Percentiles rank a stretch among this genome's conserved stretches.
Evolutionary conservation across 2,329 filamentous ascomycete genomes (phyloP).

Genomic region (Fusarium sp.): DNA sequence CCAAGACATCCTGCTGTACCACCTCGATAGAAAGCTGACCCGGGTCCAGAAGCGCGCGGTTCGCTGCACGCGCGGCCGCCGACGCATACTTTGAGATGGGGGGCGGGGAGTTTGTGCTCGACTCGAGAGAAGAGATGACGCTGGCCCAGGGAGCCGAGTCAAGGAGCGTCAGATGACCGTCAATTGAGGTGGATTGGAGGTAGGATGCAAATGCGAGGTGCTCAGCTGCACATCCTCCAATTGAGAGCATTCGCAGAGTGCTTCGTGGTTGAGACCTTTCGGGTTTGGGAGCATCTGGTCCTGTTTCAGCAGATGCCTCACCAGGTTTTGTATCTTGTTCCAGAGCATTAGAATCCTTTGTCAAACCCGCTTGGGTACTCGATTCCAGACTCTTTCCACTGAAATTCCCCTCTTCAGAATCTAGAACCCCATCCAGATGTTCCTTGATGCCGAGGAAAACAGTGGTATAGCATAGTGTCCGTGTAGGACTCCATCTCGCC

Average conservation of each 20-base stretch:
- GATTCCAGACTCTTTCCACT: neutral
- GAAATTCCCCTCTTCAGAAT: neutral
- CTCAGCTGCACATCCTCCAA: slow-evolving; percentile 72
- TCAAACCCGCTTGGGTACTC: slow-evolving; percentile 10
- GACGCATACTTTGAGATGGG: slow-evolving; percentile 65
- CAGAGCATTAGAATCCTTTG: neutral
- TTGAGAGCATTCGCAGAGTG: slow-evolving; percentile 56
- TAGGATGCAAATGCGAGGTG: slow-evolving; percentile 66
- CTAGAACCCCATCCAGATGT: slow-evolving; percentile 48
- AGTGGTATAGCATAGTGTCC: slow-evolving; percentile 82
- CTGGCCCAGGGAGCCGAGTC: slow-evolving; percentile 84
- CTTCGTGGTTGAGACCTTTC: slow-evolving; percentile 7
- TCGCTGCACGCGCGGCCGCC: slow-evolving; percentile 57
- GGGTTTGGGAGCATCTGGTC: slow-evolving; percentile 7
- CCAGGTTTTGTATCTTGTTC: neutral
- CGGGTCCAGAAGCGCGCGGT: slow-evolving; percentile 56
- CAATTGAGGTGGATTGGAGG: slow-evolving; percentile 45
- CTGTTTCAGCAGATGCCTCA: slow-evolving; percentile 1
- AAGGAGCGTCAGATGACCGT: slow-evolving; percentile 70
- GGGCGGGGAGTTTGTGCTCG: slow-evolving; percentile 64
- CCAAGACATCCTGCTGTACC: slow-evolving; percentile 62
- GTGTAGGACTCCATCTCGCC: slow-evolving; percentile 88
- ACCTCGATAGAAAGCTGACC: slow-evolving; percentile 56
- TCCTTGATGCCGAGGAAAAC: slow-evolving; percentile 58
- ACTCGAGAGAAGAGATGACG: slow-evolving; percentile 70